These are phyloP conservation scores for Neodidymelliopsis sp. DNA, from an alignment of 2,329 filamentous ascomycete species.

Conservation along the genomic window DNA sequence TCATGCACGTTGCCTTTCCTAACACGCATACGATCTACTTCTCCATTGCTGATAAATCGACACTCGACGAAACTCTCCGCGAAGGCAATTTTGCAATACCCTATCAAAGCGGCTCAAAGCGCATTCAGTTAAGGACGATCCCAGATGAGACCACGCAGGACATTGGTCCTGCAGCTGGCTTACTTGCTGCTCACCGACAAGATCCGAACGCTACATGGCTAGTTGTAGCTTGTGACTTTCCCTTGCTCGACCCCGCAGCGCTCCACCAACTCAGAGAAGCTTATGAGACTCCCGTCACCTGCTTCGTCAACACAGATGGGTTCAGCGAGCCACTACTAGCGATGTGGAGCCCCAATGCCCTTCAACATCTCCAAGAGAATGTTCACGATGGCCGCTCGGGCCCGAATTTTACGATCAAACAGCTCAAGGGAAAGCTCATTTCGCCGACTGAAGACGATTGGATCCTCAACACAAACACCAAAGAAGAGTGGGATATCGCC, in stretches of 20 bases:
- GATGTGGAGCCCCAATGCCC: conserved; percentile 10
- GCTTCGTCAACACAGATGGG: conserved; percentile 9
- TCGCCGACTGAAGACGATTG: background rate
- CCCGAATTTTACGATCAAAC: conserved; percentile 2
- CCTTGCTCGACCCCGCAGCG: conserved; percentile 11
- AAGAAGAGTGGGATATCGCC: conserved; percentile 9
- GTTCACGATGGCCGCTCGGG: background rate
- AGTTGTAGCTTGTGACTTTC: conserved; percentile 14
- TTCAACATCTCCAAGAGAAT: conserved; percentile 2
- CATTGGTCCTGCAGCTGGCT: conserved; percentile 12
- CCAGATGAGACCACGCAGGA: background rate
- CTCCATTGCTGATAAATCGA: background rate
- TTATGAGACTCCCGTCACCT: conserved; percentile 9
- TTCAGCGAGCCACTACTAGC: conserved; percentile 15
- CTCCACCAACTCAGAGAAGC: conserved; percentile 5
- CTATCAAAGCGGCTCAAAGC: background rate
- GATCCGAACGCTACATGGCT: conserved; percentile 6
- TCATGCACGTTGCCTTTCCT: background rate
- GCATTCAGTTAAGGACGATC: conserved; percentile 1
- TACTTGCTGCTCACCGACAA: conserved; percentile 11
- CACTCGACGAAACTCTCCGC: background rate
- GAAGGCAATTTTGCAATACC: background rate
- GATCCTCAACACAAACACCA: conserved; percentile 12
- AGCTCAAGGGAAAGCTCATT: conserved; percentile 7
- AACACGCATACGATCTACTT: background rate